Percentiles rank a stretch among this genome's conserved stretches.
Conservation (phyloP, 2,329 filamentous ascomycete genomes). For the Berkeleyomyces rouxiae region DNA sequence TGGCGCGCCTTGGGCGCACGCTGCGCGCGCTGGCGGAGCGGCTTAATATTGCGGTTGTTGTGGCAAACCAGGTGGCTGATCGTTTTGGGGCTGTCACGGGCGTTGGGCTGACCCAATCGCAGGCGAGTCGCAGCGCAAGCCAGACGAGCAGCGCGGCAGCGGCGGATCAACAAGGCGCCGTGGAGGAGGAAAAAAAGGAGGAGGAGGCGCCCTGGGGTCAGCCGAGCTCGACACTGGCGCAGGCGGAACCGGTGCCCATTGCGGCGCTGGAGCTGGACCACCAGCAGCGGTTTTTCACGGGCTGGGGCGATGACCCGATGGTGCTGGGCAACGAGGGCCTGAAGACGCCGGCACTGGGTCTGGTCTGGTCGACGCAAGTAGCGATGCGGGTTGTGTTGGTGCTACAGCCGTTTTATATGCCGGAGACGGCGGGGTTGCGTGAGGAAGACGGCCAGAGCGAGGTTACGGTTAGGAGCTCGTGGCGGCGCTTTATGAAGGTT, state of each 20-base stretch:
- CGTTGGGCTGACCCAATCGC: constrained; percentile 12
- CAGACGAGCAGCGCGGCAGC: constrained; percentile 18
- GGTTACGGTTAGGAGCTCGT: constrained; percentile 34
- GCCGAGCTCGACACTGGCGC: constrained; percentile 14
- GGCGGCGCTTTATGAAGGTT: constrained; percentile 68
- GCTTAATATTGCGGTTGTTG: constrained; percentile 66
- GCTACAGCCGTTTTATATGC: constrained; percentile 44
- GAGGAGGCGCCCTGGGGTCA: constrained; percentile 21
- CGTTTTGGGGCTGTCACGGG: constrained; percentile 38
- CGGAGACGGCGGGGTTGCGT: constrained; percentile 23
- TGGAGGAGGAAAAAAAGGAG: constrained; percentile 23
- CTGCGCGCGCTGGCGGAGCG: constrained; percentile 60
- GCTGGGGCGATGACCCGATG: constrained; percentile 63
- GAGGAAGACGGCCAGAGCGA: constrained; percentile 21
- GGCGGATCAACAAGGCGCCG: constrained; percentile 12
- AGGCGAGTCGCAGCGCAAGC: neutral
- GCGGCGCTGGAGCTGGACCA: constrained; percentile 60
- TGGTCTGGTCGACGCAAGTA: constrained; percentile 85
- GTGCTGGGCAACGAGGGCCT: constrained; percentile 24
- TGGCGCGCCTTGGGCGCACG: constrained; percentile 59
- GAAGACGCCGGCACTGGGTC: constrained; percentile 74
- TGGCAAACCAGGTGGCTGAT: constrained; percentile 91
- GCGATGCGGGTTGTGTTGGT: constrained; percentile 67
- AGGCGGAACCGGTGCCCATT: constrained; percentile 24
- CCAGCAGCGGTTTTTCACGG: constrained; percentile 88